Evolutionary conservation across 768 basidiomycete species (phyloP), one percentile per base, ranked within the genome.

Genomic region (Pleurotus citrinopileatus): DNA sequence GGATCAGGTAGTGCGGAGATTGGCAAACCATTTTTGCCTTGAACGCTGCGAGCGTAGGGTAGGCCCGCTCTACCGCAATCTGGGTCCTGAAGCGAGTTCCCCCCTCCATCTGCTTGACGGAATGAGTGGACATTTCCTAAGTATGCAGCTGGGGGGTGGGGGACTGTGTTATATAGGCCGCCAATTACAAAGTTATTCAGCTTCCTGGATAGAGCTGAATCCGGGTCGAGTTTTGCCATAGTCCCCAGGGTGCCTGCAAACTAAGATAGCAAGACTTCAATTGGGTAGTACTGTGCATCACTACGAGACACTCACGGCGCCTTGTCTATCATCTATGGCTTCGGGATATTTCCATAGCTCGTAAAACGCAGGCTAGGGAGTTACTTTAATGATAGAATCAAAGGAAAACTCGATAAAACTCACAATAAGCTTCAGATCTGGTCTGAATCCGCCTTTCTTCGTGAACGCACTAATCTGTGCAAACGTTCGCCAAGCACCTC

Each of bases 151-250:
- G 70, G 70, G 28, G 70, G 68, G 22, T 86, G 85, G 32, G 84
- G 84, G 13, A 84, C 72, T 13, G 87, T 77, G 63, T 85, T 82
- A 62, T 83, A 81, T 4, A 76, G 68, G 57, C 76, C 56, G 67
- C 70, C 73, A 55, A 78, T 27, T 25, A 40, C 29, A 2, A 59
- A 57, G 42, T 67, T 60, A 26, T 63, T 62, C 42, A 67, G 42
- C 19, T 58, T 56, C 55, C 60, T 64, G 3, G 60, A 34, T 10
- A 34, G 32, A n/a, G 32, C 9, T 9, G 10, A 10, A 34, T 9
- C 9, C 1, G 32, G 32, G 32, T 34, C 32, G n/a, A 34, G 32
- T 9, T n/a, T 9, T 10, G 32, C 32, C 32, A 34, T 34, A n/a
- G n/a, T 34, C 2, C 32, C 32, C 32, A 34, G 32, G 1, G 10